Evolutionary conservation across 805 yeast species (phyloP).

Genomic region (Komagataella mondaviorum): DNA sequence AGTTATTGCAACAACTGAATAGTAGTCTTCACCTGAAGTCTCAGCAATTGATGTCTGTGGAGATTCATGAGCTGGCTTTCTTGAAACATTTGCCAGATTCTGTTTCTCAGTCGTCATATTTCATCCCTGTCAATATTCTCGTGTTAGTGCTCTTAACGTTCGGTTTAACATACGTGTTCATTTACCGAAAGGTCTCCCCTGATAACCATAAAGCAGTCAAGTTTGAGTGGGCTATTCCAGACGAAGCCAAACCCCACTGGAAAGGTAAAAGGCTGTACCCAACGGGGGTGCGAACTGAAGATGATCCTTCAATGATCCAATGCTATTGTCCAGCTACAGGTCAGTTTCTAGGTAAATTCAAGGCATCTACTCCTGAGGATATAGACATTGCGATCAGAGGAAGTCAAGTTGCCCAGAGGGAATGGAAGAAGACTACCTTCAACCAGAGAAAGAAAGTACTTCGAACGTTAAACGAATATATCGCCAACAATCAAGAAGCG

Average conservation of each 20-base stretch:
- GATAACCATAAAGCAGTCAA: slow-evolving; percentile 21
- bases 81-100: neutral
- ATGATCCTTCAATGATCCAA: slow-evolving; percentile 59
- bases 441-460: slow-evolving; percentile 59
- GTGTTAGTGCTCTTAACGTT: neutral
- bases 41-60: neutral
- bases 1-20: neutral
- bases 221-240: slow-evolving; percentile 48
- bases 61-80: neutral
- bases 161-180: neutral
- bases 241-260: slow-evolving; percentile 81
- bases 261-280: slow-evolving; percentile 72
- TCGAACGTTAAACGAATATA: slow-evolving; percentile 54
- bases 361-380: slow-evolving; percentile 50
- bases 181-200: neutral
- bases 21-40: neutral
- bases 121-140: neutral
- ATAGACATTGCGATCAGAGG: slow-evolving; percentile 50
- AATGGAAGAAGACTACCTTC: slow-evolving; percentile 40
- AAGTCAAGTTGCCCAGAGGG: slow-evolving; percentile 40
- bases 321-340: slow-evolving; percentile 96
- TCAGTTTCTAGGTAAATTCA: slow-evolving; percentile 65
- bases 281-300: slow-evolving; percentile 39
- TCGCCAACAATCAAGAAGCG: slow-evolving; percentile 70
- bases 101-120: neutral